These are phyloP conservation scores for Quercus tomentella DNA, from an alignment of 331 rosid species.

Conservation along the genomic window DNA sequence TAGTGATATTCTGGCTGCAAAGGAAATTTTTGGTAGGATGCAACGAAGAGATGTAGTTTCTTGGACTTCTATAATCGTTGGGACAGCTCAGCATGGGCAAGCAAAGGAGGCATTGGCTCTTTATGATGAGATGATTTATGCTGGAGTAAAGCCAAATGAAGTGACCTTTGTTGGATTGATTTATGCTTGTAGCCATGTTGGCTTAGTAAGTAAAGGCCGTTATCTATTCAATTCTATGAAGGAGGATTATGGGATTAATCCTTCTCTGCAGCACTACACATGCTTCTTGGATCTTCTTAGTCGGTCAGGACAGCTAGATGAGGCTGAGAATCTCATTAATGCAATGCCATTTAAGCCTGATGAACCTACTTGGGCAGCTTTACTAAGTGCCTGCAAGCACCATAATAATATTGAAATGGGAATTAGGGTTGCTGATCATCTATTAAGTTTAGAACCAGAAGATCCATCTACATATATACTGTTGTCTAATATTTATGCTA, in stretches of 20 bases:
- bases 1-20: slow-evolving; percentile 66
- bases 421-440: slow-evolving; percentile 54
- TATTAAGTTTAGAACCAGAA: slow-evolving; percentile 46
- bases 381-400: slow-evolving; percentile 68
- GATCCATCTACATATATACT: slow-evolving; percentile 67
- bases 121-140: slow-evolving; percentile 62
- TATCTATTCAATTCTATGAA: slow-evolving; percentile 59
- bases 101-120: slow-evolving; percentile 66
- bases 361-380: slow-evolving; percentile 86
- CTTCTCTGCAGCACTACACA: slow-evolving; percentile 82
- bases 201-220: slow-evolving; percentile 59
- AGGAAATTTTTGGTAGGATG: slow-evolving; percentile 46
- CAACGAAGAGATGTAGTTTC: slow-evolving; percentile 64
- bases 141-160: slow-evolving; percentile 67
- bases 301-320: slow-evolving; percentile 76
- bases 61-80: slow-evolving; percentile 90
- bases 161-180: slow-evolving; percentile 78
- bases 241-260: slow-evolving; percentile 47
- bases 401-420: slow-evolving; percentile 62
- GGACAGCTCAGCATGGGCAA: slow-evolving; percentile 69
- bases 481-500: slow-evolving; percentile 62
- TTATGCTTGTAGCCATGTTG: slow-evolving; percentile 78
- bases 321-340: slow-evolving; percentile 57
- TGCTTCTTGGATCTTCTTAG: slow-evolving; percentile 80
- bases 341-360: slow-evolving; percentile 66